phyloP scores from a whole-genome alignment of 257 asterid genomes.

The Pogostemon cablin region DNA sequence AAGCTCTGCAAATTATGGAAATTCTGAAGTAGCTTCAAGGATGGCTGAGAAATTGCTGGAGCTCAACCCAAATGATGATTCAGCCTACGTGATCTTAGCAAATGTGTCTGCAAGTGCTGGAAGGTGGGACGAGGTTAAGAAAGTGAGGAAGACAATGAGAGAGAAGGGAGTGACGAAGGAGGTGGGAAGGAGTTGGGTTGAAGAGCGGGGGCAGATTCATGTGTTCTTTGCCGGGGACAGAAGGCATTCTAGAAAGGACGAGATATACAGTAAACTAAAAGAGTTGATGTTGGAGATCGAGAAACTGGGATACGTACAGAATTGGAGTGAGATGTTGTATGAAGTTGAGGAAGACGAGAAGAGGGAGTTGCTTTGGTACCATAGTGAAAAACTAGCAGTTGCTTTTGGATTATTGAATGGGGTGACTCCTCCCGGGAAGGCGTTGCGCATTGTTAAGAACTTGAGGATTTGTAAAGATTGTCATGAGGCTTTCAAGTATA shows the following conservation, averaged over 20 bases:
- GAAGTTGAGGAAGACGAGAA: slow-evolving; percentile 54
- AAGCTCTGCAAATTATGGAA: slow-evolving; percentile 37
- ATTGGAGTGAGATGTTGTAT: slow-evolving; percentile 52
- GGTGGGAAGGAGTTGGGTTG: slow-evolving; percentile 84
- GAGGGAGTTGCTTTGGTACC: slow-evolving; percentile 56
- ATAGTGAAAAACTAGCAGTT: slow-evolving; percentile 76
- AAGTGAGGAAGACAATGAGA: slow-evolving; percentile 67
- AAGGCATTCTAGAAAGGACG: slow-evolving; percentile 55
- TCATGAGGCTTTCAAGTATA: slow-evolving; percentile 65
- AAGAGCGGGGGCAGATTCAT: slow-evolving; percentile 55
- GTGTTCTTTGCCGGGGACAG: slow-evolving; percentile 70
- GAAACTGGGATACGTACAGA: slow-evolving; percentile 64
- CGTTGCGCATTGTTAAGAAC: slow-evolving; percentile 68
- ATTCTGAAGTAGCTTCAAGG: slow-evolving; percentile 50
- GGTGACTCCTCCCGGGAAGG: slow-evolving; percentile 65
- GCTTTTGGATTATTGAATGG: slow-evolving; percentile 71
- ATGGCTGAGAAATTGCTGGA: slow-evolving; percentile 62
- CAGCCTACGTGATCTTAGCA: slow-evolving; percentile 74
- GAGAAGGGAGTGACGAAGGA: slow-evolving; percentile 60
- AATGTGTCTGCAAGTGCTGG: slow-evolving; percentile 55
- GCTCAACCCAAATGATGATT: slow-evolving; percentile 69
- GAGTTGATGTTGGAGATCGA: slow-evolving; percentile 57
- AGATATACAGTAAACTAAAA: slow-evolving; percentile 58
- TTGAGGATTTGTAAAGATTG: slow-evolving; percentile 75
- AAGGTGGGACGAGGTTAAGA: slow-evolving; percentile 66